Conservation (phyloP, 2,329 filamentous ascomycete genomes). For the Epichloe typhina region DNA sequence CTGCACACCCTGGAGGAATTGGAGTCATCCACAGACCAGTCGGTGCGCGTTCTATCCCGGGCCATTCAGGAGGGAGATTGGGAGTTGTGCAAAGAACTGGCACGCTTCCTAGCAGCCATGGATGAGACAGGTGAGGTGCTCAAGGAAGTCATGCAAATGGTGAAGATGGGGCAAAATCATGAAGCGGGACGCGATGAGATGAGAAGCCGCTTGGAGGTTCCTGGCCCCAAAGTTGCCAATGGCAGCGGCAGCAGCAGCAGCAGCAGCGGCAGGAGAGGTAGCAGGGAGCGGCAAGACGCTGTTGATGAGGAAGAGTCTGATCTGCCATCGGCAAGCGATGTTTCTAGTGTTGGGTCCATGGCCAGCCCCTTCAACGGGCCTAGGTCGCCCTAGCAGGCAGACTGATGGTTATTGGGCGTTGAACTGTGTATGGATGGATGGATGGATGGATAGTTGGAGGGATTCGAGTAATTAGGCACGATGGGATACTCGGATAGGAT, state of each 20-base stretch:
- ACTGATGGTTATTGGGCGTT: neutral
- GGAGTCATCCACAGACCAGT: conserved; percentile 57
- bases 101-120: conserved; percentile 85
- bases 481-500: no score
- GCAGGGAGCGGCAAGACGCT: conserved; percentile 17
- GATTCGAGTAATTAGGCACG: no score
- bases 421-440: neutral
- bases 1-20: conserved; percentile 71
- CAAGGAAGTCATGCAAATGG: conserved; percentile 53
- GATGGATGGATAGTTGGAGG: neutral
- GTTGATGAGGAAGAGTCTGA: conserved; percentile 23
- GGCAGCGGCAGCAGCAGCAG: conserved; percentile 14
- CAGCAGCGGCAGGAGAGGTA: conserved; percentile 11
- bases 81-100: conserved; percentile 90
- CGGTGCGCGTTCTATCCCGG: conserved; percentile 65
- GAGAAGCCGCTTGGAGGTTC: conserved; percentile 20
- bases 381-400: neutral
- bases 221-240: conserved; percentile 16
- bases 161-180: conserved; percentile 28
- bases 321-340: conserved; percentile 23
- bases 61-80: conserved; percentile 81
- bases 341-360: conserved; percentile 23
- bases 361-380: conserved; percentile 13
- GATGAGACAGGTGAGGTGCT: conserved; percentile 77
- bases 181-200: conserved; percentile 14